Conservation (phyloP, 2,329 filamentous ascomycete species). For the Metarhizium brunneum region DNA sequence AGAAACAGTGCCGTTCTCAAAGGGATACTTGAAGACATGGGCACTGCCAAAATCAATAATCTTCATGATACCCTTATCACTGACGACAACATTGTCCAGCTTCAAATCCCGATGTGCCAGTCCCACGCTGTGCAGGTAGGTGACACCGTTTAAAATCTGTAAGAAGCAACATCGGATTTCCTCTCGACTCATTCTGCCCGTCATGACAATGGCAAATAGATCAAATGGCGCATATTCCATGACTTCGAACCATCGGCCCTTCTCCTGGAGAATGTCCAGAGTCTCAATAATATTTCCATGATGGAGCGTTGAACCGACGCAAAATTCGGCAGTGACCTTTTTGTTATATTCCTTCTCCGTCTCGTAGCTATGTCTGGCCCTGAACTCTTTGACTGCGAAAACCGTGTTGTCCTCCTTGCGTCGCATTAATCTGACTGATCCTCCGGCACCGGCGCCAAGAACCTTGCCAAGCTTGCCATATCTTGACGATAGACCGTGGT, state of each 20-base stretch:
- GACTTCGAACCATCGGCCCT: conserved; percentile 91
- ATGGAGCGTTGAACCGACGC: conserved; percentile 90
- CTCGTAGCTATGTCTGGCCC: conserved; percentile 85
- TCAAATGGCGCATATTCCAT: conserved; percentile 98
- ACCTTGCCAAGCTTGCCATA: conserved; percentile 96
- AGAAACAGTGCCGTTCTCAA: conserved; percentile 58
- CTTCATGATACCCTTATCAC: conserved; percentile 95
- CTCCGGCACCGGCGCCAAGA: conserved; percentile 85
- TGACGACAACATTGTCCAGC: conserved; percentile 95
- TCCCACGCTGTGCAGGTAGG: conserved; percentile 90
- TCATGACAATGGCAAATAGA: conserved; percentile 98
- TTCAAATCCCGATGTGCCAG: conserved; percentile 92
- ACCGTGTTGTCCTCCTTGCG: conserved; percentile 84
- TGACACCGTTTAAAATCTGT: conserved; percentile 89
- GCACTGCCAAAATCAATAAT: conserved; percentile 98
- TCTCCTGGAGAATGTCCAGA: conserved; percentile 91
- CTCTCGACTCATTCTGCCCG: conserved; percentile 87
- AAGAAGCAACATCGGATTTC: conserved; percentile 87
- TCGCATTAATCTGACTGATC: conserved; percentile 90
- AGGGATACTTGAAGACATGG: conserved; percentile 93
- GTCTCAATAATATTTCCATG: conserved; percentile 99
- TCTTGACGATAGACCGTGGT: conserved; percentile 81
- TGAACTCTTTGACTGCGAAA: conserved; percentile 96
- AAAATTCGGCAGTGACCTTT: conserved; percentile 97
- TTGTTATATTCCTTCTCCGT: conserved; percentile 94